Evolutionary conservation across 768 basidiomycete genomes (phyloP), one percentile per base, ranked within the genome.

Genomic region (Podaxis sp.): DNA sequence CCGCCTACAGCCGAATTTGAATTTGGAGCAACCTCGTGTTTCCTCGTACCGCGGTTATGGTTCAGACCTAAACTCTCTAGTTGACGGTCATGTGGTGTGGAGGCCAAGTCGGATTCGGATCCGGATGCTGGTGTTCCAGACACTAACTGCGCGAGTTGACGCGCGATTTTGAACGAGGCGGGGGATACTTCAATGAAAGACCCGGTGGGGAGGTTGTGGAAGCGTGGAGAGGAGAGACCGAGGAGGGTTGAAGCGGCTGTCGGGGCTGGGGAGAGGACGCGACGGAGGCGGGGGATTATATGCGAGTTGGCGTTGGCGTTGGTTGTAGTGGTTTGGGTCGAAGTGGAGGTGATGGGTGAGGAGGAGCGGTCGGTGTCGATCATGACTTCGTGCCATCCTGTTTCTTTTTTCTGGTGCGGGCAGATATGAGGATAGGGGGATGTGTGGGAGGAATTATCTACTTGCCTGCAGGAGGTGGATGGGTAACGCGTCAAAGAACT

Each of bases 401-500:
- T 78, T 44, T 84, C 75, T 11, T 83, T 87, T 87, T 87, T 94
- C 92, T 95, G 69, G 13, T 17, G 20, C 15, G 10, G 55, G n/a
- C 26, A n/a, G 4, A 11, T 7, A 37, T 54, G 7, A 60, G 36
- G 8, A 15, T 10, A 41, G 53, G 33, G 11, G 46, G n/a, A n/a
- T 30, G 57, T n/a, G 38, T 30, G 46, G 40, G 49, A 12, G 48
- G 56, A 15, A 10, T 33, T 61, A 4, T 44, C 4, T 24, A 71
- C 80, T 11, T 66, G 94, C 95, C 80, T 96, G 87, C 40, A 99
- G 77, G 40, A 95, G 78, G 73, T 97, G 93, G 52, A 98, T 87
- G 0, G 97, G 96, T 49, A 99, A 80, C 0, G 96, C 96, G 72
- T 99, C 97, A 65, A 99, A 99, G 76, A 99, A 96, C 71, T 99